Evolutionary conservation across 495 filamentous ascomycete genomes (phyloP), one percentile per base, ranked within the genome.

Genomic region (Annulohypoxylon moriforme): DNA sequence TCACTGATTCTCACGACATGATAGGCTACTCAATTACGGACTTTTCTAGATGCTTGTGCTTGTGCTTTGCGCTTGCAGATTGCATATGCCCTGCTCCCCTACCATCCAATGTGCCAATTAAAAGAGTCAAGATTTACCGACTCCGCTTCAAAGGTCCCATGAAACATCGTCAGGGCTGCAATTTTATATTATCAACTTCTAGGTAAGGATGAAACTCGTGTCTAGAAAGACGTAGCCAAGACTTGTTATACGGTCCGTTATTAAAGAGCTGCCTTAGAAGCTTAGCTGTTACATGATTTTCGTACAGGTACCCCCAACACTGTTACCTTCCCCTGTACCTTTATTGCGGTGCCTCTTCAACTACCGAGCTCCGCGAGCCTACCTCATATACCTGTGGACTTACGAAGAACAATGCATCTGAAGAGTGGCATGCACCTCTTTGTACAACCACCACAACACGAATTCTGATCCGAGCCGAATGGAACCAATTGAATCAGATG

Each of bases 21-120:
- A 70, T 70, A 59, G 55, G 55, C 42, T 52, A 24, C 47, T 25
- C 24, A 0, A 5, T 52, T 29, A 27, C 47, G 13, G 22, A 27
- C 16, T 20, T 44, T 44, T 44, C 40, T 44, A 18, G 40, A 44
- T 44, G 40, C 40, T 18, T 44, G 40, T 69, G 27, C 27, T 29
- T 29, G 27, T 6, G 6, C 40, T 40, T 63, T 69, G 57, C 52
- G 50, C 50, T 63, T 69, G 57, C 52, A 27, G 52, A 34, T 52
- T 59, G 40, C 67, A 63, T 62, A 20, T 25, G 7, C 42, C 18
- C 46, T 49, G 25, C 44, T 18, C 22, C 29, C 38, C n/a, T 40
- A 40, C 36, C 13, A 13, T 13, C 4, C 47, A 24, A 44, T 57
- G 59, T 58, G 22, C 67, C 52, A 63, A 50, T 58, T 27, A 62